Evolutionary conservation across 768 basidiomycete genomes (phyloP).

Genomic region (Auriscalpium vulgare): DNA sequence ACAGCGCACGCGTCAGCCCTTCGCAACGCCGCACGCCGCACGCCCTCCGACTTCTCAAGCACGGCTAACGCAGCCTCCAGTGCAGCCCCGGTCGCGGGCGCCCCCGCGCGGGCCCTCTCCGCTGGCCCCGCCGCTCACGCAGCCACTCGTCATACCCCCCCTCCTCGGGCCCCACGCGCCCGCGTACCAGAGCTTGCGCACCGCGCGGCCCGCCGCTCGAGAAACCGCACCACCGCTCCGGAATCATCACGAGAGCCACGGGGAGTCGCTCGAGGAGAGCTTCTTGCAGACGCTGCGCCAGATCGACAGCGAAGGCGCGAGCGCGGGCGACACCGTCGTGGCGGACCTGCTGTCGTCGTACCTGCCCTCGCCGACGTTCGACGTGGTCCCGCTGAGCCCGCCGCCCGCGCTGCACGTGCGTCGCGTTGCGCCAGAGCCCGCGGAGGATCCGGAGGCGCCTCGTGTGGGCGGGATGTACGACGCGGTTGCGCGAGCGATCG

Average conservation of each 20-base stretch:
- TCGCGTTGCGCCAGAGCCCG: neutral
- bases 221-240: too few relatives aligned
- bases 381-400: constrained; percentile 11
- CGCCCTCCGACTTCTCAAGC: neutral
- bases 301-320: constrained; percentile 1
- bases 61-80: neutral
- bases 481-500: constrained; percentile 13
- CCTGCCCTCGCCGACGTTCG: constrained; percentile 11
- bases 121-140: neutral
- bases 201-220: too few relatives aligned
- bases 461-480: constrained; percentile 10
- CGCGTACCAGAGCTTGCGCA: neutral
- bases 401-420: constrained; percentile 11
- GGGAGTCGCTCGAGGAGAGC: neutral
- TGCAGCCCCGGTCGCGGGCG: neutral
- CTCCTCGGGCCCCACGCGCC: neutral
- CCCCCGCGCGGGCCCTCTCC: neutral
- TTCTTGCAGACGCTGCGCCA: neutral
- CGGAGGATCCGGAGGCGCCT: constrained; percentile 2
- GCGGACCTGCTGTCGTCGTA: constrained; percentile 13
- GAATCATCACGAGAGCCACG: neutral
- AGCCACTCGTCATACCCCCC: neutral
- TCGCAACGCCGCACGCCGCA: neutral
- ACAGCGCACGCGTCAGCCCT: neutral
- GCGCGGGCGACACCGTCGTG: neutral